These are phyloP conservation scores for Moniliella sp. DNA, from an alignment of 1,284 basidiomycete species.

Conservation along the genomic window DNA sequence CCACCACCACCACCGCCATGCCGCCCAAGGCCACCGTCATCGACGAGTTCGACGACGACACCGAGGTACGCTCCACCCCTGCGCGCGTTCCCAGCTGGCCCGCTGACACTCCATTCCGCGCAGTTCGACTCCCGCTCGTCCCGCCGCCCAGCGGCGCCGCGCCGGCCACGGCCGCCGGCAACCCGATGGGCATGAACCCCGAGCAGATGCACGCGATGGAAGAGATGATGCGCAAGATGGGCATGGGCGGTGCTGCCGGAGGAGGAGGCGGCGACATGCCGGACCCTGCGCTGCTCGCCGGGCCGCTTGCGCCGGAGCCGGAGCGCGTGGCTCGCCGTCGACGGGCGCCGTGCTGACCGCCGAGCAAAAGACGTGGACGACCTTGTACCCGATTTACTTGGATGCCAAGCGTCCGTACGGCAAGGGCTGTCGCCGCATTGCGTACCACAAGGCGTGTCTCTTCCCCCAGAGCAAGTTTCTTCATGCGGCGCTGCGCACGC, in stretches of 20 bases:
- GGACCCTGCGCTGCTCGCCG: conserved; percentile 2
- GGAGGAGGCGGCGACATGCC: no score
- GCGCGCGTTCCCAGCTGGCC: no score
- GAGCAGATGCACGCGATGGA: conserved; percentile 19
- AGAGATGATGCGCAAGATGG: conserved; percentile 25
- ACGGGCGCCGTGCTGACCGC: conserved; percentile 2
- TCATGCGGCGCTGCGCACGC: conserved; percentile 53
- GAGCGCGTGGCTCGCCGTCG: conserved; percentile 1
- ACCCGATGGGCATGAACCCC: no score
- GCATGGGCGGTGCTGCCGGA: conserved; percentile 8
- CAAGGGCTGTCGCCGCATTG: conserved; percentile 58
- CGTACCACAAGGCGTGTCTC: conserved; percentile 60
- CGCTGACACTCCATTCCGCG: no score
- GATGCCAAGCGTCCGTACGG: conserved; percentile 75
- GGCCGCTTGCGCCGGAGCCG: conserved; percentile 1
- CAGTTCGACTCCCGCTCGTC: no score
- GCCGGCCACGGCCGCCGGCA: no score
- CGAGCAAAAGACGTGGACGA: conserved; percentile 52
- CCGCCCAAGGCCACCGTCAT: no score
- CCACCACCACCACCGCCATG: no score
- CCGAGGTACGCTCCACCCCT: no score
- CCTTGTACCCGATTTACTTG: conserved; percentile 85
- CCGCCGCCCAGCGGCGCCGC: no score
- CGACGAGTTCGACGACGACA: no score
- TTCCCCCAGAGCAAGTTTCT: conserved; percentile 83